phyloP scores from a whole-genome alignment of 73 alveolate species.

The Tetrahymena borealis region DNA sequence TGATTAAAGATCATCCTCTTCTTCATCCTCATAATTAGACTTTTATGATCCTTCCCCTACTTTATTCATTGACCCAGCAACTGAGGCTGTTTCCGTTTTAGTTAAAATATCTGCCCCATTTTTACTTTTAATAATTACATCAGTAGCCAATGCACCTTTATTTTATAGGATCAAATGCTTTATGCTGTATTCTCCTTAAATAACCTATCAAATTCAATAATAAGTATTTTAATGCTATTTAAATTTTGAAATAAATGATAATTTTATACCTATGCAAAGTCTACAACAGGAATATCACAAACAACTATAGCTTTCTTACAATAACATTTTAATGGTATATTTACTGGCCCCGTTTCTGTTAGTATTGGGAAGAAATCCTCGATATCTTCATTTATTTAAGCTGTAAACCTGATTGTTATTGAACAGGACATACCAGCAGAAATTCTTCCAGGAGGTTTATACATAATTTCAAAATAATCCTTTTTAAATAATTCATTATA shows the following conservation, averaged over 20 bases:
- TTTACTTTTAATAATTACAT: slow-evolving; percentile 49
- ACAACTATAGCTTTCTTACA: slow-evolving; percentile 84
- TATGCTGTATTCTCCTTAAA: slow-evolving; percentile 81
- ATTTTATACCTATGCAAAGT: slow-evolving; percentile 65
- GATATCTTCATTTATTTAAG: slow-evolving; percentile 87
- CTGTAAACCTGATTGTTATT: slow-evolving; percentile 84
- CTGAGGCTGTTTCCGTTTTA: slow-evolving; percentile 43
- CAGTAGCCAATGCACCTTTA: slow-evolving; percentile 83
- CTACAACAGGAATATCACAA: slow-evolving; percentile 73
- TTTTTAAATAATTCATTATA: background rate
- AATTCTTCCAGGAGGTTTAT: slow-evolving; percentile 93
- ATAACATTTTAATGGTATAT: slow-evolving; percentile 80
- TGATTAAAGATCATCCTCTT: slow-evolving; percentile 14
- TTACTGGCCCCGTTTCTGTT: slow-evolving; percentile 91
- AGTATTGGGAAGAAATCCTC: slow-evolving; percentile 73
- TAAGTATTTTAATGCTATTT: too few species aligned
- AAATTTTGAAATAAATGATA: too few species aligned
- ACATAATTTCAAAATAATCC: slow-evolving; percentile 89
- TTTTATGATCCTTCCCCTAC: slow-evolving; percentile 10
- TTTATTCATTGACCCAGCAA: background rate
- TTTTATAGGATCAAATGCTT: slow-evolving; percentile 65
- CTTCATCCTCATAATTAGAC: slow-evolving; percentile 1
- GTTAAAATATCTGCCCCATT: slow-evolving; percentile 61
- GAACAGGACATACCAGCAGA: slow-evolving; percentile 98
- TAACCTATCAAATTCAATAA: slow-evolving; percentile 51